These are phyloP conservation scores for Agaricus bisporus DNA, from an alignment of 768 basidiomycete species.

Conservation along the genomic window DNA sequence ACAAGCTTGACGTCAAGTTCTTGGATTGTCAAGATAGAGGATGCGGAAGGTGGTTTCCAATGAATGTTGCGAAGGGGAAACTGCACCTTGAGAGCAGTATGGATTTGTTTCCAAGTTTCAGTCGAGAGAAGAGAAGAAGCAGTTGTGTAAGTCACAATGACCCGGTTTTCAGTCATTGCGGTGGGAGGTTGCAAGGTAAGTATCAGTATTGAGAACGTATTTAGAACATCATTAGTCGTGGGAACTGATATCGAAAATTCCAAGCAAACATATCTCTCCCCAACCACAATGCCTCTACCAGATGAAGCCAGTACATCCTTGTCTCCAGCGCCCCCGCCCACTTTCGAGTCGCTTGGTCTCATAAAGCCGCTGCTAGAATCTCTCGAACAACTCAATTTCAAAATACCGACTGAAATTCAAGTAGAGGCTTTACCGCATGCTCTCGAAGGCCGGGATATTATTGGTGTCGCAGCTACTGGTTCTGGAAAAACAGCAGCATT, in stretches of 20 bases:
- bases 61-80: slow-evolving; percentile 86
- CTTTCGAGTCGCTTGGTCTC: slow-evolving; percentile 82
- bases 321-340: slow-evolving; percentile 26
- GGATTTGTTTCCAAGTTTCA: slow-evolving; percentile 67
- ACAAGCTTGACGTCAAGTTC: slow-evolving; percentile 77
- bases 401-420: slow-evolving; percentile 88
- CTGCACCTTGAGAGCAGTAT: slow-evolving; percentile 58
- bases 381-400: slow-evolving; percentile 76
- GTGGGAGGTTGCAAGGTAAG: background rate
- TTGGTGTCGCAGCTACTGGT: slow-evolving; percentile 97
- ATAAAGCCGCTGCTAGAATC: slow-evolving; percentile 88
- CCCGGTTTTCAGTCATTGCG: slow-evolving; percentile 34
- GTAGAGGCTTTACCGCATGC: slow-evolving; percentile 79
- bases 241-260: slow-evolving; percentile 14
- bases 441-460: slow-evolving; percentile 88
- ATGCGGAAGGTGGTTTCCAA: slow-evolving; percentile 76
- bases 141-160: slow-evolving; percentile 65
- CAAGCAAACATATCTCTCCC: slow-evolving; percentile 2
- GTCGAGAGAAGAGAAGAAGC: slow-evolving; percentile 60
- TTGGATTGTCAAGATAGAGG: slow-evolving; percentile 81
- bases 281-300: slow-evolving; percentile 47
- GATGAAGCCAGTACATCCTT: slow-evolving; percentile 50
- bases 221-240: slow-evolving; percentile 3
- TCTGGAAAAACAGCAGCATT: slow-evolving; percentile 98
- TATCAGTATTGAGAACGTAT: background rate